Conservation (phyloP, 2,329 filamentous ascomycete species). For the Mycocentrospora acerina region DNA sequence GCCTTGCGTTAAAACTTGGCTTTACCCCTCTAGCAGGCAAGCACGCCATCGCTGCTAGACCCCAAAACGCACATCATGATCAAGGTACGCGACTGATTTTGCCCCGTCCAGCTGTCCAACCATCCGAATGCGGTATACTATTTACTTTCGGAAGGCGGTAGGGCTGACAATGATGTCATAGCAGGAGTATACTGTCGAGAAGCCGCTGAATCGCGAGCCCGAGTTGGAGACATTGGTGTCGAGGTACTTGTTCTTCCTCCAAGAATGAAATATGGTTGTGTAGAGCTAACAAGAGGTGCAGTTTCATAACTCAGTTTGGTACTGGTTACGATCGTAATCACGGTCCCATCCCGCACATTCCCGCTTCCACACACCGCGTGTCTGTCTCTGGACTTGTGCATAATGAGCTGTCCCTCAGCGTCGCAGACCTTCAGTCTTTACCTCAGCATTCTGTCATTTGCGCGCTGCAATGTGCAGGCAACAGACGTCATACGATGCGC, state of each 20-base stretch:
- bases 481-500: constrained; percentile 62
- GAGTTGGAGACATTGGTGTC: constrained; percentile 47
- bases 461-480: constrained; percentile 62
- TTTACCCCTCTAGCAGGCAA: constrained; percentile 21
- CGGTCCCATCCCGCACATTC: constrained; percentile 53
- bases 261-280: not conserved
- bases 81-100: constrained; percentile 24
- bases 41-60: constrained; percentile 33
- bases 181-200: constrained; percentile 46
- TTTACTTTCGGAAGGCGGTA: constrained; percentile 4
- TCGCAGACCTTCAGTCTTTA: constrained; percentile 51
- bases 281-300: constrained; percentile 10
- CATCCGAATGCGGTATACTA: constrained; percentile 20
- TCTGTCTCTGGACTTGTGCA: constrained; percentile 53
- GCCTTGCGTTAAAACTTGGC: constrained; percentile 14
- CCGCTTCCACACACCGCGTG: constrained; percentile 45
- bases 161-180: constrained; percentile 25
- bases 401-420: constrained; percentile 47
- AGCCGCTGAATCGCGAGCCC: constrained; percentile 54
- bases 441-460: constrained; percentile 58
- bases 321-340: constrained; percentile 60
- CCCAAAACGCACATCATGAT: constrained; percentile 24
- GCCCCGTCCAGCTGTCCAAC: constrained; percentile 7
- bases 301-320: constrained; percentile 52
- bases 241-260: constrained; percentile 32